Conservation (phyloP, 2,329 filamentous ascomycete genomes). For the Monilinia fructicola region DNA sequence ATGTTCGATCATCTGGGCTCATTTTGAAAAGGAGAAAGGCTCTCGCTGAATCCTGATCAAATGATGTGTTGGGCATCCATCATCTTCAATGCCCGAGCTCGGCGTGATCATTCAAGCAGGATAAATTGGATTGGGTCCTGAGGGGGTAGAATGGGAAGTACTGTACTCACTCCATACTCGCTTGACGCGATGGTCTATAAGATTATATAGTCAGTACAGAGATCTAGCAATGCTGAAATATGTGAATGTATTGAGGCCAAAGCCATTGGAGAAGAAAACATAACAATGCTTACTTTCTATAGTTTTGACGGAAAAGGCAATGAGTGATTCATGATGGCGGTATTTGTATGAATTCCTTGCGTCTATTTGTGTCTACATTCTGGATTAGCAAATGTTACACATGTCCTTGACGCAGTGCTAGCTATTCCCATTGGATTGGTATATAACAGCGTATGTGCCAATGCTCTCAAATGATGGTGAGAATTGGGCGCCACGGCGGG, state of each 20-base stretch:
- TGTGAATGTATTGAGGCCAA: neutral
- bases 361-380: neutral
- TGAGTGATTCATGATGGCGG: conserved; percentile 20
- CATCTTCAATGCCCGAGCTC: neutral
- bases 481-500: conserved; percentile 22
- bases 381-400: conserved; percentile 13
- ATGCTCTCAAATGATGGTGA: neutral
- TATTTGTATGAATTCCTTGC: neutral
- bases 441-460: neutral
- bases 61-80: neutral
- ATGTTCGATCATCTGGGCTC: neutral
- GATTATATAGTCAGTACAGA: conserved; percentile 1
- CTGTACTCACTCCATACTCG: conserved; percentile 40
- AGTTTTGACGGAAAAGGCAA: conserved; percentile 25
- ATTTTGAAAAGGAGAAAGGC: neutral
- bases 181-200: conserved; percentile 38
- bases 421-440: neutral
- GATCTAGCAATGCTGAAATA: neutral
- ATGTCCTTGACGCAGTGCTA: neutral
- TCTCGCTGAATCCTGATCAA: neutral
- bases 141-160: conserved; percentile 7
- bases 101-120: neutral
- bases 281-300: conserved; percentile 18
- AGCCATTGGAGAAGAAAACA: neutral
- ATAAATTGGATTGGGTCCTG: neutral